A percentile compares a stretch with the other conserved stretches of the same genome.
phyloP scores from a whole-genome alignment of 2,329 filamentous ascomycete species.

The Neofusicoccum ribis region DNA sequence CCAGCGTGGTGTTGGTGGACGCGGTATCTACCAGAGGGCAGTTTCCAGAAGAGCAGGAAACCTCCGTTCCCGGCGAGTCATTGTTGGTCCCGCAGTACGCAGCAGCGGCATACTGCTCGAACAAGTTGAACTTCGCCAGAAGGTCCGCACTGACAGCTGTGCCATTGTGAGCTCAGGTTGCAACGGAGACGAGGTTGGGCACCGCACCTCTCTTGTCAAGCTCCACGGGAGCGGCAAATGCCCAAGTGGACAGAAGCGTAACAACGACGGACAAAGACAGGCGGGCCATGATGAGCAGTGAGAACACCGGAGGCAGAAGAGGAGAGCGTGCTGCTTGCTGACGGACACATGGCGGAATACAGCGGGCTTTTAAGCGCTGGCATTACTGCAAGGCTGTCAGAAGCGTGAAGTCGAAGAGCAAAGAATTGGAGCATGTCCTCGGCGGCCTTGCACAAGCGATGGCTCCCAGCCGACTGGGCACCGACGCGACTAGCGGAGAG shows the following conservation, averaged over 20 bases:
- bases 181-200: neutral
- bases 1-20: constrained; percentile 37
- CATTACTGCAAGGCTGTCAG: neutral
- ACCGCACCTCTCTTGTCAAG: constrained; percentile 5
- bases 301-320: neutral
- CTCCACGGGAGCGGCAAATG: neutral
- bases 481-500: neutral
- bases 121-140: constrained; percentile 16
- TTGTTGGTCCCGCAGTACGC: constrained; percentile 45
- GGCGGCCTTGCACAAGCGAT: neutral
- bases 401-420: neutral
- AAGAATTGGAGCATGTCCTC: neutral
- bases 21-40: constrained; percentile 28
- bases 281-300: neutral
- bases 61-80: neutral
- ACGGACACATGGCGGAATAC: neutral
- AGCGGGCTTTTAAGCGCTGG: neutral
- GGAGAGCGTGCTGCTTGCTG: neutral
- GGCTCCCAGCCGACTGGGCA: neutral
- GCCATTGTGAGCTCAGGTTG: neutral
- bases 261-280: constrained; percentile 2
- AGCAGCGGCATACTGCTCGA: constrained; percentile 47
- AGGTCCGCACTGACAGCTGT: constrained; percentile 17
- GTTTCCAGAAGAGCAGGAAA: neutral
- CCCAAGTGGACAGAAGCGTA: neutral